Base-by-base conservation (phyloP, 345 rosid genomes). In the Corymbia maculata region DNA sequence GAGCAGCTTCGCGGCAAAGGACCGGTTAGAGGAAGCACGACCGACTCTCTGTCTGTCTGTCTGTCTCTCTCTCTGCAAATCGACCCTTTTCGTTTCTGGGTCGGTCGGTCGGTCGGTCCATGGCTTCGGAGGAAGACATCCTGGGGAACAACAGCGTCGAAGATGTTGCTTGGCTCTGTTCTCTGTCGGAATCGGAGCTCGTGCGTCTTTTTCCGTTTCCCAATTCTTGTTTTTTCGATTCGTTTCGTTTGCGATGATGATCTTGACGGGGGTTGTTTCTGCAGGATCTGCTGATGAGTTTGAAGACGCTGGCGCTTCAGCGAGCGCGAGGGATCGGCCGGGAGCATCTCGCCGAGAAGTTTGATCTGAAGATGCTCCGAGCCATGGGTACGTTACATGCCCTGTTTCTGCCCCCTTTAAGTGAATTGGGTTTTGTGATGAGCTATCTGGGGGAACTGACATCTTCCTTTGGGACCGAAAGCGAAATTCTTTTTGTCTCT, bases 341-440 rank as follows among this genome's bases (percentile, higher is more conserved):
- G 85, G 90, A 92, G 44, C 92, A 95, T 88, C 87, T 97, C 15
- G 96, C 95, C 11, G 86, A 89, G 57, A 91, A 92, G 50, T 94
- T 96, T 88, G 93, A 97, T 93, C 88, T 94, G 86, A 96, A 93
- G 92, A 89, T 88, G 92, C 98, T 97, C 86, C 95, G 97, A 75
- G 94, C 93, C 84, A 89, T 96, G 44, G 96, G 98, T 96, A 93
- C 22, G 88, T 88, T 21, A 55, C 11, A 88, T 87, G 13, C 86
- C 84, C 6, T 44, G 45, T 59, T 61, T 80, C 55, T 22, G 4
- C 45, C 52, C 32, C 26, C 2, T 13, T 85, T 51, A 51, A 42
- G 85, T n/a, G 9, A 61, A 26, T 8, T 8, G 45, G 80, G 24
- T 17, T 8, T 70, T 70, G 10, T 70, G 80, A 70, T 32, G 79